Evolutionary conservation across 495 filamentous ascomycete species (phyloP), one percentile per base, ranked within the genome.

Genomic region (Neurospora sp.): DNA sequence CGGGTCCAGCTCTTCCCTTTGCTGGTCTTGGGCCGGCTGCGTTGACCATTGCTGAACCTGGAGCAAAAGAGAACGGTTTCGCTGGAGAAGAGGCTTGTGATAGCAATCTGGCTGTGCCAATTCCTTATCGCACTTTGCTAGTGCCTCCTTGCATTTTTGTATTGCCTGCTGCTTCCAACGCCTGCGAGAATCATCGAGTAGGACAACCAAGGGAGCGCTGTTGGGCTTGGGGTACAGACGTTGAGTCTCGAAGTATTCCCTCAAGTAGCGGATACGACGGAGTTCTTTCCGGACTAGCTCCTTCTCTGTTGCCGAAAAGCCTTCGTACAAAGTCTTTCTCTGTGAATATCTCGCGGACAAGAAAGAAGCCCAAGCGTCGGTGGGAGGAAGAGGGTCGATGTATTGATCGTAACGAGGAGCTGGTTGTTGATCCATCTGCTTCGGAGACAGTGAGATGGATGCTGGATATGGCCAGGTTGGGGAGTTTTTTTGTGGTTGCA

Each of bases 251-350:
- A 79, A 79, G 54, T 78, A 76, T 9, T 75, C 75, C 31, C 75
- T 46, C 46, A 79, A 62, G 37, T 74, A 77, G 48, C 74, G 54
- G 46, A 79, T 76, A n/a, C 78, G 75, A 11, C 78, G 75, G 11
- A 79, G 70, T 54, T 79, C 76, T 40, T 79, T 79, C 3, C 74
- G 71, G 38, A 79, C 70, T 1, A 77, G 73, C 39, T 77, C 75
- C 70, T 77, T 72, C n/a, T 79, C 78, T 8, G 76, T 75, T 14
- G 69, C 31, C 0, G 72, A 37, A 18, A 79, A 74, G 59, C 74
- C 44, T 4, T 72, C 71, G 40, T 79, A 79, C 20, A 78, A 72
- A 11, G 74, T 71, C 69, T 71, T 72, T 18, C 78, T 54, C 23
- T 46, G 74, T 39, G 78, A 75, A 48, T 76, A 78, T 11, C 76